phyloP scores from a whole-genome alignment of 2,329 filamentous ascomycete genomes.

The Beauveria brongniartii region DNA sequence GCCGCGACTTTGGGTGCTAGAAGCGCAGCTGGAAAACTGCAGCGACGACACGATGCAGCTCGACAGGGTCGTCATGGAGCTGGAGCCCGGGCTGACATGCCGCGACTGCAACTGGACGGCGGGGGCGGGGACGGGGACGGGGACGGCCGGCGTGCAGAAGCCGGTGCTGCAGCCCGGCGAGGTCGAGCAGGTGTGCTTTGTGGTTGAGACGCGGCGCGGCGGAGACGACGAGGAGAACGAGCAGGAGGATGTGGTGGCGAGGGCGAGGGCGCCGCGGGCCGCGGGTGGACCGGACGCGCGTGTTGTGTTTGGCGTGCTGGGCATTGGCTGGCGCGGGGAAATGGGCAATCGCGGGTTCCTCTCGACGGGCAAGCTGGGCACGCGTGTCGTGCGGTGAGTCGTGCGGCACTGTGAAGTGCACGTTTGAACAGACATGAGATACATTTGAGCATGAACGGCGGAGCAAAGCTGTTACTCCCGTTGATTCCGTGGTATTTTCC shows the following conservation, averaged over 20 bases:
- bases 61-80: constrained; percentile 53
- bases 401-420: too few relatives aligned
- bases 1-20: constrained; percentile 59
- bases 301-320: constrained; percentile 69
- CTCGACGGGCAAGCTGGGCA: constrained; percentile 73
- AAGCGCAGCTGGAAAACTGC: constrained; percentile 93
- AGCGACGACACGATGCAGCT: constrained; percentile 76
- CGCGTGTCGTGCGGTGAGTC: constrained; percentile 30
- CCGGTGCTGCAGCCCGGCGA: constrained; percentile 55
- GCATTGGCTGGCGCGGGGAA: constrained; percentile 78
- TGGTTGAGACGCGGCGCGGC: constrained; percentile 35
- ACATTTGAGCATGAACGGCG: too few relatives aligned
- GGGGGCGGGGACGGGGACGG: constrained; percentile 16
- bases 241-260: constrained; percentile 20
- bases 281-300: constrained; percentile 37
- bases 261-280: constrained; percentile 34
- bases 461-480: too few relatives aligned
- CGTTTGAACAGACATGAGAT: too few relatives aligned
- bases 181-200: constrained; percentile 58
- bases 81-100: constrained; percentile 42
- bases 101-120: constrained; percentile 51
- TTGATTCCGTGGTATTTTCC: too few relatives aligned
- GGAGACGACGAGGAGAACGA: constrained; percentile 14
- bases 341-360: constrained; percentile 87
- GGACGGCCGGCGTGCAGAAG: constrained; percentile 24